Percentiles rank a stretch among this genome's conserved stretches.
Conservation (phyloP, 2,329 filamentous ascomycete genomes). For the Sporothrix variecibatus region DNA sequence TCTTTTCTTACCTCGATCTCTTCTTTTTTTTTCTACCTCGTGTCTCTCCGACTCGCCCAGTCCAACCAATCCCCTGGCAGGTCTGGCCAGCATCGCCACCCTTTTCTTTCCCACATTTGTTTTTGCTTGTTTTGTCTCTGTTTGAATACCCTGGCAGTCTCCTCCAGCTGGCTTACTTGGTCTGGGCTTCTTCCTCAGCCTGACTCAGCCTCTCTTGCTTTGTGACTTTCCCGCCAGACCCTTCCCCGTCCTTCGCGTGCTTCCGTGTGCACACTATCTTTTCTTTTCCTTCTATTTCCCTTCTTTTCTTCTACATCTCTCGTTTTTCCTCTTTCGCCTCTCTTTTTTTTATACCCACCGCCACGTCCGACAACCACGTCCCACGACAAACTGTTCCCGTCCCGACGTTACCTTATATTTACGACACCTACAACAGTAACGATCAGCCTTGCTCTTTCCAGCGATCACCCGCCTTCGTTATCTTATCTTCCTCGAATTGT, state of each 20-base stretch:
- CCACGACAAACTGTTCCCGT: neutral
- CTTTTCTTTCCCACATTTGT: neutral
- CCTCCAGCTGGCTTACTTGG: neutral
- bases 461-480: neutral
- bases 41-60: neutral
- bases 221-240: neutral
- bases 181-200: slow-evolving; percentile 16
- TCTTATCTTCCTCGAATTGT: neutral
- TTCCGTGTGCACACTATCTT: neutral
- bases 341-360: neutral
- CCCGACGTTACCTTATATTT: neutral
- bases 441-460: slow-evolving; percentile 5
- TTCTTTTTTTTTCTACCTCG: neutral
- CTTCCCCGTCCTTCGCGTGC: slow-evolving; percentile 16
- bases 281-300: neutral
- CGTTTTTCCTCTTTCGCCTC: neutral
- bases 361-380: neutral
- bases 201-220: slow-evolving; percentile 19
- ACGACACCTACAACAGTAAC: neutral
- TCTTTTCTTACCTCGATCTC: neutral
- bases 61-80: neutral
- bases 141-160: slow-evolving; percentile 10
- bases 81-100: slow-evolving; percentile 10
- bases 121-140: slow-evolving; percentile 22
- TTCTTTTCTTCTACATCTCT: neutral